Conservation (phyloP, 768 basidiomycete species). For the Kwoniella heveanensis region DNA sequence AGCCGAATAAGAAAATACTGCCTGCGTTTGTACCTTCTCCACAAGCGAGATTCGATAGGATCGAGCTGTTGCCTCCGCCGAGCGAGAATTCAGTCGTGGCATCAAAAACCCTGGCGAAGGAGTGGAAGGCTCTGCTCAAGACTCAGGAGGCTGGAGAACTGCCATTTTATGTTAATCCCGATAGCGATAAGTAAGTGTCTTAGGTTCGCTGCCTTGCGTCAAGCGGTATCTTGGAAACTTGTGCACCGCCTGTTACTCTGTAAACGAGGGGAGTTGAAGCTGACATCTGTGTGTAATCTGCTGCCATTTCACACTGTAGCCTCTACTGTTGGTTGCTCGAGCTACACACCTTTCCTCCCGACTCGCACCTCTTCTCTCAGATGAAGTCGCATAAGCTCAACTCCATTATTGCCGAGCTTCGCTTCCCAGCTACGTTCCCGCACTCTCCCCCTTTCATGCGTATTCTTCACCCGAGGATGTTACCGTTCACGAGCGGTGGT, state of each 20-base stretch:
- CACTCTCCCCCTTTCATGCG: constrained; percentile 75
- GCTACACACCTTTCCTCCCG: constrained; percentile 39
- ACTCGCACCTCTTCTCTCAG: constrained; percentile 55
- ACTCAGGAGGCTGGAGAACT: constrained; percentile 65
- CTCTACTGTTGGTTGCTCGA: constrained; percentile 58
- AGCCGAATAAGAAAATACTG: background rate
- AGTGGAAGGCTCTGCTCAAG: constrained; percentile 66
- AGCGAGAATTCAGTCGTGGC: constrained; percentile 63
- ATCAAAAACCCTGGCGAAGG: constrained; percentile 65
- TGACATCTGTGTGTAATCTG: background rate
- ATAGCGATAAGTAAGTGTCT: constrained; percentile 59
- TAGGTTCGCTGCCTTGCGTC: no score
- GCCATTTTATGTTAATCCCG: constrained; percentile 72
- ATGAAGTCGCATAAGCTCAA: constrained; percentile 63
- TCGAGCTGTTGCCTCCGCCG: constrained; percentile 66
- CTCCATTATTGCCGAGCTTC: constrained; percentile 72
- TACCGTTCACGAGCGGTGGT: constrained; percentile 64
- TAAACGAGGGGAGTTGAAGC: background rate
- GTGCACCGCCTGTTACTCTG: no score
- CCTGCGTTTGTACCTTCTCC: constrained; percentile 19
- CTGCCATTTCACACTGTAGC: constrained; percentile 6
- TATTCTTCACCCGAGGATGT: constrained; percentile 71
- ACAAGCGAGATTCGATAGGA: constrained; percentile 8
- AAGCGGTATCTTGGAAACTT: no score
- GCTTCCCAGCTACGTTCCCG: constrained; percentile 69